These are phyloP conservation scores for Rosa lucieae DNA, from an alignment of 306 rosid species.

Conservation along the genomic window DNA sequence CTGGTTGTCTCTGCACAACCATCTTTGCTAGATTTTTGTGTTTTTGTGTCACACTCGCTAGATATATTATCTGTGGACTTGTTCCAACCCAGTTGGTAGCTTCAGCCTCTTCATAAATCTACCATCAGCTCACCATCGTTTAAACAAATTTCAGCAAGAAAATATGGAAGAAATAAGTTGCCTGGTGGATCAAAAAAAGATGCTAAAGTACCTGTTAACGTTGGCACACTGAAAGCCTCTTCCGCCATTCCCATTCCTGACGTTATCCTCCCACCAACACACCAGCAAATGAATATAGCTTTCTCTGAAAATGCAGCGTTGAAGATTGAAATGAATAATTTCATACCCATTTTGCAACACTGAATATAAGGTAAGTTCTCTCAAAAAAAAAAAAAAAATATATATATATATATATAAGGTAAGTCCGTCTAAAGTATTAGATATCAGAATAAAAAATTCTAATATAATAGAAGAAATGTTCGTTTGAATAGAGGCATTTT, in stretches of 20 bases:
- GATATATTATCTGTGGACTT: too few relatives aligned
- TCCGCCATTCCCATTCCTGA: slow-evolving; percentile 55
- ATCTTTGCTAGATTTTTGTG: too few relatives aligned
- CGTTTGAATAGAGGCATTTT: not conserved
- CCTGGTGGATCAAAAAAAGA: too few relatives aligned
- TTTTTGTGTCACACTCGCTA: too few relatives aligned
- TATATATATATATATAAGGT: too few relatives aligned
- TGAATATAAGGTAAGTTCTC: not conserved
- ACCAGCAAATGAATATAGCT: not conserved
- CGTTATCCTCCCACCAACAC: slow-evolving; percentile 85
- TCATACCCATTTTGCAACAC: not conserved
- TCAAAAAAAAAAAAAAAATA: too few relatives aligned
- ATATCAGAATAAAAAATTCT: not conserved
- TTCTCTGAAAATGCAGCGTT: not conserved
- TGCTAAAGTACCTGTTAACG: slow-evolving; percentile 7
- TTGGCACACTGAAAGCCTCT: slow-evolving; percentile 43
- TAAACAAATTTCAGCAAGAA: too few relatives aligned
- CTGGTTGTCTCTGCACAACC: too few relatives aligned
- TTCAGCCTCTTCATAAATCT: too few relatives aligned
- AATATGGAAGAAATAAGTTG: too few relatives aligned
- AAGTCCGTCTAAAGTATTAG: not conserved
- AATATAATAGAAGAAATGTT: not conserved
- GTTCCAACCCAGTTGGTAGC: too few relatives aligned
- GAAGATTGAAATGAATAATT: not conserved
- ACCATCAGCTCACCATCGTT: too few relatives aligned